A percentile compares a stretch with the other conserved stretches of the same genome.
phyloP scores from a whole-genome alignment of 23 red algal species.

The Pyropia haitanensis region DNA sequence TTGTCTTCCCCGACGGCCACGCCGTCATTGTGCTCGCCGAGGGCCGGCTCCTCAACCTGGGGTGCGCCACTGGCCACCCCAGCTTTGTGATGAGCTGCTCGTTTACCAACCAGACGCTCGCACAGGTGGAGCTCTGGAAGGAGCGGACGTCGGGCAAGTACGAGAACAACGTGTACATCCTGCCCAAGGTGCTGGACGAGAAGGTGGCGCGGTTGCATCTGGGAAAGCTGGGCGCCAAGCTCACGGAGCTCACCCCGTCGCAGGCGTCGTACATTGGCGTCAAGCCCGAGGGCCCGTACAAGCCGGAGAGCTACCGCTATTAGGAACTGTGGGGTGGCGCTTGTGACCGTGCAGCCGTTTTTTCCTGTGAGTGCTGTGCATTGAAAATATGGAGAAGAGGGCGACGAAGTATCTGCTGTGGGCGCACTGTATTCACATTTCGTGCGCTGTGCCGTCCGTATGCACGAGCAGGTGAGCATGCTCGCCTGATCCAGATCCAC shows the following conservation, averaged over 20 bases:
- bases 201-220: slow-evolving; percentile 97
- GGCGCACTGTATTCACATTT: too few relatives aligned
- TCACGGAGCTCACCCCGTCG: slow-evolving; percentile 59
- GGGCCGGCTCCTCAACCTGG: slow-evolving; percentile 92
- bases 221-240: slow-evolving; percentile 78
- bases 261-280: slow-evolving; percentile 95
- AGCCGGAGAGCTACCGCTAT: slow-evolving; percentile 94
- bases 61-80: slow-evolving; percentile 96
- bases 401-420: too few relatives aligned
- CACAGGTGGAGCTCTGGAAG: slow-evolving; percentile 89
- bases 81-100: slow-evolving; percentile 99
- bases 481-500: too few relatives aligned
- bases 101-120: slow-evolving; percentile 97
- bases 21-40: slow-evolving; percentile 93
- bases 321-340: slow-evolving; percentile 14
- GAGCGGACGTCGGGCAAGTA: slow-evolving; percentile 91
- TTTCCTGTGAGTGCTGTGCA: too few relatives aligned
- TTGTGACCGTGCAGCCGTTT: too few relatives aligned
- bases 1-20: slow-evolving; percentile 89
- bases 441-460: too few relatives aligned
- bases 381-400: too few relatives aligned
- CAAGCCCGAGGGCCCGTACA: slow-evolving; percentile 45
- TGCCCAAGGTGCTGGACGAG: slow-evolving; percentile 97
- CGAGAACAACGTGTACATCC: slow-evolving; percentile 97
- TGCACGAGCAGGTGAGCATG: too few relatives aligned